phyloP scores from a whole-genome alignment of 106 monocot genomes.

The Acorus calamus region DNA sequence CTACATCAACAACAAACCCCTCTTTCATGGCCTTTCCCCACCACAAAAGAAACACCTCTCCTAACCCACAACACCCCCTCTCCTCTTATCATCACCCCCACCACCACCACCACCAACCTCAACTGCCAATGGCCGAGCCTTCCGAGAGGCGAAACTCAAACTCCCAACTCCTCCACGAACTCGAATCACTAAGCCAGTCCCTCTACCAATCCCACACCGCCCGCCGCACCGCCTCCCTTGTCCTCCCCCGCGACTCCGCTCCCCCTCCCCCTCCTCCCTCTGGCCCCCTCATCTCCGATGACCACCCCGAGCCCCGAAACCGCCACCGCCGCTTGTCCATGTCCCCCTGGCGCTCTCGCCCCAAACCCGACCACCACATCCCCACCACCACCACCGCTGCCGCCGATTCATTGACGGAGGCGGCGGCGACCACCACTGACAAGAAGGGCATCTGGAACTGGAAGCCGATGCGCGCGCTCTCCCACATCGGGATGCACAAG shows the following conservation, averaged over 20 bases:
- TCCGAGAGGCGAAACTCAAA: slow-evolving; percentile 20
- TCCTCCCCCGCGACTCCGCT: slow-evolving; percentile 28
- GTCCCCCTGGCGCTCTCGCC: slow-evolving; percentile 70
- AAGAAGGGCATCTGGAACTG: slow-evolving; percentile 88
- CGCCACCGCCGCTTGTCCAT: slow-evolving; percentile 75
- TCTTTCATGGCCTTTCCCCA: too few relatives aligned
- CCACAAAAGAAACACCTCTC: too few relatives aligned
- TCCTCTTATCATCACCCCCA: too few relatives aligned
- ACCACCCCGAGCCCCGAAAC: slow-evolving; percentile 19
- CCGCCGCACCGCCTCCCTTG: slow-evolving; percentile 70
- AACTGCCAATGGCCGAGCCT: slow-evolving; percentile 7
- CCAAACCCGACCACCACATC: slow-evolving; percentile 11
- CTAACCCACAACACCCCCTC: too few relatives aligned
- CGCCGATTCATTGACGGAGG: not conserved
- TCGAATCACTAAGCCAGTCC: slow-evolving; percentile 62
- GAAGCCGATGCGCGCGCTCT: slow-evolving; percentile 76
- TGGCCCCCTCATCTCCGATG: not conserved
- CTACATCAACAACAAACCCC: too few relatives aligned
- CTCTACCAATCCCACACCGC: slow-evolving; percentile 61
- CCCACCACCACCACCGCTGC: not conserved
- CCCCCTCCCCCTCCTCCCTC: too few relatives aligned
- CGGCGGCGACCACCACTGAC: not conserved
- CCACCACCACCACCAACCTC: too few relatives aligned
- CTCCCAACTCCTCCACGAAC: slow-evolving; percentile 68
- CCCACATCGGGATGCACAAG: slow-evolving; percentile 68